These are phyloP conservation scores for Boechera divaricarpa DNA, from an alignment of 345 rosid species.

Conservation along the genomic window DNA sequence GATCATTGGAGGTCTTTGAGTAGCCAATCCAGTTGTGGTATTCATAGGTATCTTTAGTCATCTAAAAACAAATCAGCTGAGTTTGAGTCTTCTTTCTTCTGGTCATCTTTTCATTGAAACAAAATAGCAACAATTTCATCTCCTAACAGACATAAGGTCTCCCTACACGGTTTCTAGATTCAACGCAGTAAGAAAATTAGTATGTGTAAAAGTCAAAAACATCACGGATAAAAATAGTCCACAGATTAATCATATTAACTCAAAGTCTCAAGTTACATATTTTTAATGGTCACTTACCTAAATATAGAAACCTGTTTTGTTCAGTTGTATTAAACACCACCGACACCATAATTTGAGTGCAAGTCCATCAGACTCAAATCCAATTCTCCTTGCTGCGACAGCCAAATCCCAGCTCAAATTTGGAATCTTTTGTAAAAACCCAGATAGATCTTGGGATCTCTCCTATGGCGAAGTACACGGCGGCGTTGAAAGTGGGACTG, in stretches of 20 bases:
- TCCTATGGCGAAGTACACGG: constrained; percentile 61
- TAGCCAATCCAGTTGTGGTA: neutral
- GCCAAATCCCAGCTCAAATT: constrained; percentile 15
- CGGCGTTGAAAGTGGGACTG: constrained; percentile 61
- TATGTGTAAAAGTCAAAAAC: neutral
- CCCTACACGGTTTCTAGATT: neutral
- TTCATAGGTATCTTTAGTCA: neutral
- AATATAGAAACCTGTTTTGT: neutral
- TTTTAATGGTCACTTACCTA: neutral
- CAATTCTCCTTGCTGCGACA: constrained; percentile 4
- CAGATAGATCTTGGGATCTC: constrained; percentile 15
- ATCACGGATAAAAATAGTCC: neutral
- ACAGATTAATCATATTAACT: neutral
- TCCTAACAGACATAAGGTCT: neutral
- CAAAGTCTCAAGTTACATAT: neutral
- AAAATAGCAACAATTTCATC: neutral
- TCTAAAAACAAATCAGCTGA: too few relatives aligned
- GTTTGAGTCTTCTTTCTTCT: neutral
- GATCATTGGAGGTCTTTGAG: neutral
- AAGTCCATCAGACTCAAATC: constrained; percentile 10
- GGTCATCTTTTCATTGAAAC: neutral
- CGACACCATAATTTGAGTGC: constrained; percentile 17
- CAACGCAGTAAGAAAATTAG: neutral
- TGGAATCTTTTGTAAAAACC: neutral
- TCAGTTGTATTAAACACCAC: neutral